These are phyloP conservation scores for Rhodofomes roseus DNA, from an alignment of 1,284 basidiomycete species.

Conservation along the genomic window DNA sequence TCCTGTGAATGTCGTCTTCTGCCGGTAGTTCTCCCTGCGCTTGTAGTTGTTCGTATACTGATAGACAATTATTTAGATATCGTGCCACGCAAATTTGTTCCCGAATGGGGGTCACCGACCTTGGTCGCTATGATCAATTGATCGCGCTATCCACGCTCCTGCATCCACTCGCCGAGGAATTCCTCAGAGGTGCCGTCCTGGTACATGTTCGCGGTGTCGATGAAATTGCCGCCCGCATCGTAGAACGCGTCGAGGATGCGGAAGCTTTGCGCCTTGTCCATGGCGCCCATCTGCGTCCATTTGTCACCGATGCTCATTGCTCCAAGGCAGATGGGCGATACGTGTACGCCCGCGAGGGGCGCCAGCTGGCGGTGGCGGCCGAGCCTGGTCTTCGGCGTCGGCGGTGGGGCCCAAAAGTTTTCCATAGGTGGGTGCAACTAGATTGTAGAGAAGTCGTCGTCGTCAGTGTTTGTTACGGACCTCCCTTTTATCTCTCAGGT, in stretches of 20 bases:
- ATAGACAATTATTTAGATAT: not conserved
- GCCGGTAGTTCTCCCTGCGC: conserved; percentile 19
- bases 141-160: conserved; percentile 33
- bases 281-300: conserved; percentile 33
- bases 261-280: conserved; percentile 21
- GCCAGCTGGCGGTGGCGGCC: conserved; percentile 12
- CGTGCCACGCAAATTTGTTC: too few relatives aligned
- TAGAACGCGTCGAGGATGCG: conserved; percentile 16
- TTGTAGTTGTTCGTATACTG: conserved; percentile 15
- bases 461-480: too few relatives aligned
- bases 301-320: conserved; percentile 42
- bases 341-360: conserved; percentile 25
- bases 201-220: conserved; percentile 35
- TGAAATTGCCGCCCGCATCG: conserved; percentile 15
- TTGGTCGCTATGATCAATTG: conserved; percentile 41
- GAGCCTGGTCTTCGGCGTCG: conserved; percentile 7
- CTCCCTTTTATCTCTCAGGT: too few relatives aligned
- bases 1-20: conserved; percentile 42
- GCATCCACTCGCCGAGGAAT: conserved; percentile 41
- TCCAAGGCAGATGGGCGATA: conserved; percentile 45
- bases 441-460: too few relatives aligned
- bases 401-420: not conserved
- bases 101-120: conserved; percentile 7
- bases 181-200: conserved; percentile 27
- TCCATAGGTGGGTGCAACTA: too few relatives aligned